Conservation (phyloP, 139 green algal species). For the Tetradesmus obliquus region DNA sequence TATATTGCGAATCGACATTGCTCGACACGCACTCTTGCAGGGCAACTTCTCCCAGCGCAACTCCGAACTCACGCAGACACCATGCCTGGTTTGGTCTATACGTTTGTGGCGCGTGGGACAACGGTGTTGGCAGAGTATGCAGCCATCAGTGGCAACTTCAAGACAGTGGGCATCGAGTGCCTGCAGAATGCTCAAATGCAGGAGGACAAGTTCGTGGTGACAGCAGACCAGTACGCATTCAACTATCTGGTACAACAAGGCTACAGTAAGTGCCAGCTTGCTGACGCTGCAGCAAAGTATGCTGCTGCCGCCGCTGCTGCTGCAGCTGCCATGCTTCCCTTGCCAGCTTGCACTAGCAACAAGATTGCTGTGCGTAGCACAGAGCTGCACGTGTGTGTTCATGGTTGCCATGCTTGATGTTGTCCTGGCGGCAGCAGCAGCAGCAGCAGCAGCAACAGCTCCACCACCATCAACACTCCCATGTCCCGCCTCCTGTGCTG, state of each 20-base stretch:
- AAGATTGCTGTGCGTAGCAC: background rate
- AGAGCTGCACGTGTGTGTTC: background rate
- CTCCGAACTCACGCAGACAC: background rate
- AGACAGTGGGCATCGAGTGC: slow-evolving; percentile 86
- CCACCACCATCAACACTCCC: background rate
- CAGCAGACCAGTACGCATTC: slow-evolving; percentile 85
- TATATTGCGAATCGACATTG: background rate
- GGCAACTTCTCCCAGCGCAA: background rate
- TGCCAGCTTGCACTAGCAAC: background rate
- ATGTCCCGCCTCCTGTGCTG: background rate
- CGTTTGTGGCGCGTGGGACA: slow-evolving; percentile 81
- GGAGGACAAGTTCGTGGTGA: slow-evolving; percentile 81
- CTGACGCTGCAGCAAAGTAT: background rate
- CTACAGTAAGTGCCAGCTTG: slow-evolving; percentile 49
- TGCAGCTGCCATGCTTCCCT: too few relatives aligned
- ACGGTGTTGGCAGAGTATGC: slow-evolving; percentile 82
- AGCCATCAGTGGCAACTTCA: slow-evolving; percentile 90
- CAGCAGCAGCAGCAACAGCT: background rate
- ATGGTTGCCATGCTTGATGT: background rate
- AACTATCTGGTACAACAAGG: slow-evolving; percentile 86
- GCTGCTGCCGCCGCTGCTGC: background rate
- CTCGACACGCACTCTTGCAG: background rate
- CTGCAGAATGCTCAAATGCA: slow-evolving; percentile 44
- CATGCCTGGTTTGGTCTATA: slow-evolving; percentile 76
- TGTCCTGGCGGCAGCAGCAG: background rate